These are phyloP conservation scores for Musa acuminata DNA, from an alignment of 176 grass and related monocot species.

Conservation along the genomic window DNA sequence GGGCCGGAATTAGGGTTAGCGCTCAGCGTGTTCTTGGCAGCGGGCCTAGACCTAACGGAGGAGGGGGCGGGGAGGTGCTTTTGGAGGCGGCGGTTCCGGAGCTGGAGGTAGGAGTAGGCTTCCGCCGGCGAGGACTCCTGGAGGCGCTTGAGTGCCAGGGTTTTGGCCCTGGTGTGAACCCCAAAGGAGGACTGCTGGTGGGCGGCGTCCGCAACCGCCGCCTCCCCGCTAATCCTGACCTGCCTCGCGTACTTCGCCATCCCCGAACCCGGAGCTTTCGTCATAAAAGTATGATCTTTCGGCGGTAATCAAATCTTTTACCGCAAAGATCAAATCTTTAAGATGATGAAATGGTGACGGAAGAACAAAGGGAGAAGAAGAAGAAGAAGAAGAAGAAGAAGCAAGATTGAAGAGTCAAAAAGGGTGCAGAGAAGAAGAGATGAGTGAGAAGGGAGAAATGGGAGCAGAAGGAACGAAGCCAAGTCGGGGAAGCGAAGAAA, in stretches of 20 bases:
- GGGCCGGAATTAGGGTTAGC: neutral
- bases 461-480: neutral
- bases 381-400: no score
- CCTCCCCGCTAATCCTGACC: conserved; percentile 8
- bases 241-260: conserved; percentile 14
- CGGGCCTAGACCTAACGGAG: neutral
- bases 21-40: neutral
- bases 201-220: conserved; percentile 9
- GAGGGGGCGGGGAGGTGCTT: neutral
- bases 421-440: neutral
- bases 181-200: neutral
- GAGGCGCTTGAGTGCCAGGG: conserved; percentile 12
- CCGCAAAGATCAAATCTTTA: no score
- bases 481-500: neutral
- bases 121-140: conserved; percentile 9
- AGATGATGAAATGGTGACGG: no score
- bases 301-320: no score
- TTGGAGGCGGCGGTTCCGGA: conserved; percentile 35
- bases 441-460: neutral
- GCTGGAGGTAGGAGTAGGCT: conserved; percentile 31
- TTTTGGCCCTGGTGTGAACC: conserved; percentile 19
- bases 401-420: no score
- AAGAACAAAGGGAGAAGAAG: no score
- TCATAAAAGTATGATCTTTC: neutral
- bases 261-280: neutral